These are phyloP conservation scores for Penicillium sclerotiorum DNA, from an alignment of 2,329 filamentous ascomycete genomes.

Conservation along the genomic window DNA sequence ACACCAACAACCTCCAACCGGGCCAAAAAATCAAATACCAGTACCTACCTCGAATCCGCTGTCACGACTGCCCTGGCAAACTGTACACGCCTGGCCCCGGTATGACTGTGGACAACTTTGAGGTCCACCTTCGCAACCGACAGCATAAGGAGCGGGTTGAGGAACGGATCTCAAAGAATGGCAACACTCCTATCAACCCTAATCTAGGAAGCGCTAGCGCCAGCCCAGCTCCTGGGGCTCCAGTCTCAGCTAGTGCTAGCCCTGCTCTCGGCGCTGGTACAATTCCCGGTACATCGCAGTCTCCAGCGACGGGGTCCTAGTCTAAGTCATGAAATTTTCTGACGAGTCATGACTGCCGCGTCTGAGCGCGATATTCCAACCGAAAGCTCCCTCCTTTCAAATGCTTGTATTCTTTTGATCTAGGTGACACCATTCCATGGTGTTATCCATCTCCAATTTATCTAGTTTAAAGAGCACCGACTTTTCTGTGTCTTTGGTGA, in stretches of 20 bases:
- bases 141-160: slow-evolving; percentile 75
- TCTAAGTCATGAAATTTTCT: slow-evolving; percentile 16
- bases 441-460: neutral
- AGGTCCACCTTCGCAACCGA: slow-evolving; percentile 86
- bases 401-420: slow-evolving; percentile 19
- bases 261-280: neutral
- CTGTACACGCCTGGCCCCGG: slow-evolving; percentile 89
- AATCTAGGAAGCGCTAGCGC: slow-evolving; percentile 15
- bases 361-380: slow-evolving; percentile 13
- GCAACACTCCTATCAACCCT: slow-evolving; percentile 7
- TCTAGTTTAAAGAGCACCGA: neutral
- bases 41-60: slow-evolving; percentile 87
- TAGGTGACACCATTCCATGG: neutral
- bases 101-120: slow-evolving; percentile 84
- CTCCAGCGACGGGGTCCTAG: slow-evolving; percentile 15
- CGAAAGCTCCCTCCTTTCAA: slow-evolving; percentile 14
- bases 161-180: slow-evolving; percentile 43
- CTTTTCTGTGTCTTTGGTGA: neutral
- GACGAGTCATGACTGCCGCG: slow-evolving; percentile 23
- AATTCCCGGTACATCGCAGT: slow-evolving; percentile 7
- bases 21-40: slow-evolving; percentile 70
- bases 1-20: slow-evolving; percentile 56
- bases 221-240: slow-evolving; percentile 18
- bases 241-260: neutral
- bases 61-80: slow-evolving; percentile 89